Evolutionary conservation across 75 land plant genomes (phyloP).

Genomic region (Chamaecyparis obtusa): DNA sequence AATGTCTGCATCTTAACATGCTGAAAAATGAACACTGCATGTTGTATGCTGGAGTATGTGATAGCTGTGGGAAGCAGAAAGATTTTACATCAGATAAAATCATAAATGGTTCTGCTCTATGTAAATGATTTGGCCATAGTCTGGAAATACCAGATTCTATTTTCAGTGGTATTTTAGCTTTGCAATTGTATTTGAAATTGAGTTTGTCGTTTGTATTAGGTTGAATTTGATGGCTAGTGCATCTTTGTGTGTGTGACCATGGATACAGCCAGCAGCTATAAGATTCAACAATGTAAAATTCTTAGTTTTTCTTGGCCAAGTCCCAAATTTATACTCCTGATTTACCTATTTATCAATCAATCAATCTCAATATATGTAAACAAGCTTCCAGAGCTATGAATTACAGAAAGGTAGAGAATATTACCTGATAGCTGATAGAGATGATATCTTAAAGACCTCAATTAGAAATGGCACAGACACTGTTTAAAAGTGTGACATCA

Average conservation of each 20-base stretch:
- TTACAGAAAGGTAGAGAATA: neutral
- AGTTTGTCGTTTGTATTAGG: neutral
- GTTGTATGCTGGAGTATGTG: no score
- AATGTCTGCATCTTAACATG: no score
- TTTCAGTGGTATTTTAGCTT: neutral
- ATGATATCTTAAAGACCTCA: neutral
- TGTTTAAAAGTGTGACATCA: neutral
- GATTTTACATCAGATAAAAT: neutral
- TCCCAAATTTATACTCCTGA: neutral
- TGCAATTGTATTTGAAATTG: neutral
- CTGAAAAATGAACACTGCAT: no score
- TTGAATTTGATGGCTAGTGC: neutral
- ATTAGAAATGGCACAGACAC: neutral
- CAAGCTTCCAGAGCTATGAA: neutral
- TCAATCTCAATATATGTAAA: no score
- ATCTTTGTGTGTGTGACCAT: neutral
- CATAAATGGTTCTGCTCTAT: neutral
- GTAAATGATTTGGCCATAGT: neutral
- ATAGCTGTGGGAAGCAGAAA: neutral
- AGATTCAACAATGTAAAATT: neutral
- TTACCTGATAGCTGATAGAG: constrained; percentile 4
- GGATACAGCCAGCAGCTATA: neutral
- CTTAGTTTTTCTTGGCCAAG: neutral
- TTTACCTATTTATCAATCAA: neutral
- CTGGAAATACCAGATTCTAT: neutral